Base-by-base conservation (phyloP, 169 alveolate genomes). In the Eimeria maxima region DNA sequence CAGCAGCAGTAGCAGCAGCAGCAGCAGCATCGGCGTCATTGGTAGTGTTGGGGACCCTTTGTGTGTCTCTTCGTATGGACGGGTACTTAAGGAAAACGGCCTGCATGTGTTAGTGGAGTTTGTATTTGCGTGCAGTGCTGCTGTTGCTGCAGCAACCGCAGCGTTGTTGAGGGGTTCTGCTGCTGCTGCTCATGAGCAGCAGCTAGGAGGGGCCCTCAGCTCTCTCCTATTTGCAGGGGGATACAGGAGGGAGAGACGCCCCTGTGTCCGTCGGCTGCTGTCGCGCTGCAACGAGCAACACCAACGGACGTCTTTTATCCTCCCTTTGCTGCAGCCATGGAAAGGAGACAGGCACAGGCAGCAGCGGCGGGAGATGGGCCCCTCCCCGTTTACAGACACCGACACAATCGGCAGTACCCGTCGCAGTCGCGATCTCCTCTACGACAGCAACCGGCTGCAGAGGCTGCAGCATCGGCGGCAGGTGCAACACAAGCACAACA, bases 261-360 rank as follows among this genome's bases (percentile, higher is more conserved):
- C 93, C 65, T 63, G 93, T 81, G 83, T 87, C 24, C 93, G 93
- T 27, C 27, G 93, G 81, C 93, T 87, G 78, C 83, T 87, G 44
- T 44, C 93, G 0, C 33, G 93, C 6, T 0, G 50, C 67, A 87
- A 87, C 67, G 93, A 71, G 81, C 38, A 33, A 20, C 93, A 44
- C 93, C 57, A 22, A 44, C 29, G 57, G 42, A 14, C 38, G 38
- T 42, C 83, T 24, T 3, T 11, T 14, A 24, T 45, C 38, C 38
- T 33, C 38, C 38, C 38, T 33, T 33, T 63, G 81, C 67, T 38
- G 65, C 63, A 87, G 65, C 65, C 93, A 47, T 47, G 63, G 92
- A 55, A 24, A 55, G 92, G 78, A 6, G 92, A 84, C 74, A n/a
- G 38, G 24, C 33, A 11, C 53, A 83, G 76, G 22, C 81, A 47